Evolutionary conservation across 345 rosid genomes (phyloP).

Genomic region (Noccaea caerulescens): DNA sequence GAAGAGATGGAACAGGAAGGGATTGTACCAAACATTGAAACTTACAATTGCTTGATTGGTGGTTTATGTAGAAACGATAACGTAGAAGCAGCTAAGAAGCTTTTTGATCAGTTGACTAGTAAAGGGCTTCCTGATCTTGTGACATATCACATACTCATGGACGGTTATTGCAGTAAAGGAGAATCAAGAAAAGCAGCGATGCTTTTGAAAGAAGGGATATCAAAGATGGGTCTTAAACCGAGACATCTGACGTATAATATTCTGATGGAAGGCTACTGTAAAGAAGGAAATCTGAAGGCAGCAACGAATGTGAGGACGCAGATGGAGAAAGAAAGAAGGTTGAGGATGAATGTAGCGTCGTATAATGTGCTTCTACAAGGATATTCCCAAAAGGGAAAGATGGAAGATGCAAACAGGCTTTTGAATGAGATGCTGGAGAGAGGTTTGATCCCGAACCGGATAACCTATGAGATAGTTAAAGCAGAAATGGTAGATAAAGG

Average conservation of each 20-base stretch:
- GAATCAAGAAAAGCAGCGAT: constrained; percentile 61
- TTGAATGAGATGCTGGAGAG: constrained; percentile 92
- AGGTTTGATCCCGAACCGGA: constrained; percentile 71
- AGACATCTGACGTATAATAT: constrained; percentile 69
- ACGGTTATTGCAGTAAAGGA: constrained; percentile 62
- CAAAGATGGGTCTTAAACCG: constrained; percentile 57
- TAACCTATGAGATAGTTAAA: constrained; percentile 68
- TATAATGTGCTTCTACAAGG: constrained; percentile 74
- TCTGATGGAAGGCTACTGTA: constrained; percentile 73
- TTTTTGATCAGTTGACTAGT: constrained; percentile 50
- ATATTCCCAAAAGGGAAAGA: constrained; percentile 62
- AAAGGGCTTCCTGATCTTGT: constrained; percentile 58
- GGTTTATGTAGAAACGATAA: constrained; percentile 67
- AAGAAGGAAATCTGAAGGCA: constrained; percentile 72
- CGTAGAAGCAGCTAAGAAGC: constrained; percentile 47
- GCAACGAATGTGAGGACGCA: constrained; percentile 58
- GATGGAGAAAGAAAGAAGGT: constrained; percentile 76
- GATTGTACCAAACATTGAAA: constrained; percentile 53
- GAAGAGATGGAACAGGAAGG: constrained; percentile 56
- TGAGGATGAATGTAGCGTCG: constrained; percentile 62
- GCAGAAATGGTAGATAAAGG: constrained; percentile 84
- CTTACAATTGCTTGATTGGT: constrained; percentile 73
- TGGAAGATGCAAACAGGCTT: constrained; percentile 72
- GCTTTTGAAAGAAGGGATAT: constrained; percentile 59
- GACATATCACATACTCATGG: constrained; percentile 70